A percentile compares a stretch with the other conserved stretches of the same genome.
These are phyloP conservation scores for Schwanniomyces etchellsii DNA, from an alignment of 1,139 yeast genomes.

Conservation along the genomic window DNA sequence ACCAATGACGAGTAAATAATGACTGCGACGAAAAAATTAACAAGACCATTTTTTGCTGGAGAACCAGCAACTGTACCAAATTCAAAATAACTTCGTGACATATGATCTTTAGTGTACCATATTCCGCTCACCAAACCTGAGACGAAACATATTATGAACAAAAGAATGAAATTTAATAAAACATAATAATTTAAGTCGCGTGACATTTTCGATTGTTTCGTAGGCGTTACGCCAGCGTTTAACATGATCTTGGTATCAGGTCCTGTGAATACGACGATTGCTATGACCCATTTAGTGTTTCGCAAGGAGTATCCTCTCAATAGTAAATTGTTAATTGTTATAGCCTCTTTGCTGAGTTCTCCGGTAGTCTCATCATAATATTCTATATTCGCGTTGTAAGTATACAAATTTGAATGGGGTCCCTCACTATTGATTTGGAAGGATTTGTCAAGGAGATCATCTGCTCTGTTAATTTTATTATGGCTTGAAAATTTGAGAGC, in stretches of 20 bases:
- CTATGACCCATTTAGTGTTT: constrained; percentile 53
- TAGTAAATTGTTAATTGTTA: constrained; percentile 43
- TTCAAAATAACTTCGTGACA: constrained; percentile 42
- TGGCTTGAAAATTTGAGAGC: constrained; percentile 39
- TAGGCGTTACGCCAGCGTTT: constrained; percentile 53
- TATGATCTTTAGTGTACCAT: constrained; percentile 27
- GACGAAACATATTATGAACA: constrained; percentile 47
- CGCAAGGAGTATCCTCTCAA: constrained; percentile 49
- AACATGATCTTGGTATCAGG: constrained; percentile 52
- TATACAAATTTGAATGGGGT: constrained; percentile 50
- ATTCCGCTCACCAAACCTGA: constrained; percentile 50
- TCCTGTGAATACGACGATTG: constrained; percentile 50
- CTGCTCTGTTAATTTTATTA: constrained; percentile 31
- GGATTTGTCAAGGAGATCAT: constrained; percentile 34
- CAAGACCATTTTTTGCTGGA: constrained; percentile 47
- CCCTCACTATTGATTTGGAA: constrained; percentile 50
- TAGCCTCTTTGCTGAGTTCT: constrained; percentile 30
- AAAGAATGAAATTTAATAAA: constrained; percentile 38
- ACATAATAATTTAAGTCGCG: constrained; percentile 48
- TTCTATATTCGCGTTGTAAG: constrained; percentile 49
- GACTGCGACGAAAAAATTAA: constrained; percentile 46
- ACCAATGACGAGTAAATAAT: constrained; percentile 54
- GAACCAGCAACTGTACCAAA: constrained; percentile 47
- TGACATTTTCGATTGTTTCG: constrained; percentile 49
- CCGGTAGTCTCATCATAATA: constrained; percentile 21